Evolutionary conservation across 1,139 yeast species (phyloP).

Genomic region (Blastobotrys elegans): DNA sequence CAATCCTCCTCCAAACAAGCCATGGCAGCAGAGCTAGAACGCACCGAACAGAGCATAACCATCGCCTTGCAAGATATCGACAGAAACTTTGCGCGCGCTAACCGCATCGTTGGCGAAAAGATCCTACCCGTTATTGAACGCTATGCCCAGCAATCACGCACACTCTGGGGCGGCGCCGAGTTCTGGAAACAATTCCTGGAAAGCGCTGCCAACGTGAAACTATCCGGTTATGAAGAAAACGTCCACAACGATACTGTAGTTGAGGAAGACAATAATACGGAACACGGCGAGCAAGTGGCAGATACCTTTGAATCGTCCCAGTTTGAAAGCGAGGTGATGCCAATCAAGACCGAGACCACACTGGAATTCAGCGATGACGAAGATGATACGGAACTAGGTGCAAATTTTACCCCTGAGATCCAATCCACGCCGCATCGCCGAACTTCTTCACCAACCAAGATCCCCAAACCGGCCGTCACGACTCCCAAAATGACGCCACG

Average conservation of each 20-base stretch:
- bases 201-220: slow-evolving; percentile 65
- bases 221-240: slow-evolving; percentile 51
- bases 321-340: slow-evolving; percentile 5
- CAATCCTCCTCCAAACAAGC: slow-evolving; percentile 15
- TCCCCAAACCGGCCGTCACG: slow-evolving; percentile 12
- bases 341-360: background rate
- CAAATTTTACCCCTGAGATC: slow-evolving; percentile 9
- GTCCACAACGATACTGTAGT: slow-evolving; percentile 23
- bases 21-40: slow-evolving; percentile 52
- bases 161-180: slow-evolving; percentile 52
- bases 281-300: background rate
- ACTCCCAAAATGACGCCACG: slow-evolving; percentile 15
- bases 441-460: slow-evolving; percentile 14
- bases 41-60: slow-evolving; percentile 77
- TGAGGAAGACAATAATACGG: background rate
- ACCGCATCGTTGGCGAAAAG: slow-evolving; percentile 55
- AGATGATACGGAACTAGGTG: background rate
- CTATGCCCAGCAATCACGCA: slow-evolving; percentile 51
- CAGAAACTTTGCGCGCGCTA: slow-evolving; percentile 59
- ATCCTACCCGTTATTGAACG: slow-evolving; percentile 57
- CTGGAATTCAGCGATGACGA: background rate
- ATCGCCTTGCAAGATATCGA: slow-evolving; percentile 75
- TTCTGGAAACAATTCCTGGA: slow-evolving; percentile 78
- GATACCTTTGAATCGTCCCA: slow-evolving; percentile 2
- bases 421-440: slow-evolving; percentile 15